Evolutionary conservation across 1,284 basidiomycete genomes (phyloP).

Genomic region (Ceratobasidium sp.): DNA sequence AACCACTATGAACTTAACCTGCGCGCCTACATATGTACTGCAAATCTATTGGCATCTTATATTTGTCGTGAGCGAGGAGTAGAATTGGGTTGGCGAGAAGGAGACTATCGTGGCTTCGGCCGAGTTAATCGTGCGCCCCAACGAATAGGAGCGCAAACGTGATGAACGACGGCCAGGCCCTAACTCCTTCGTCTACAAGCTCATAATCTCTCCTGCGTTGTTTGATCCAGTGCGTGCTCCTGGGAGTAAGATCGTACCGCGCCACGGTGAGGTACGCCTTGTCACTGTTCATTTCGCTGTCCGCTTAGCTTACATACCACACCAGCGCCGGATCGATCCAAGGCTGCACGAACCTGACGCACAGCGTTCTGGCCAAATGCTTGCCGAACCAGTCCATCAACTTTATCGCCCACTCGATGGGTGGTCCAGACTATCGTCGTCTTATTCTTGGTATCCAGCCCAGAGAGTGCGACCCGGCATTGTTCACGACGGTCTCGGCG

Average conservation of each 20-base stretch:
- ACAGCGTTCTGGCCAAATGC: constrained; percentile 78
- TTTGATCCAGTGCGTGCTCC: constrained; percentile 83
- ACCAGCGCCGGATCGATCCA: constrained; percentile 90
- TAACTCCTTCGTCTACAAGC: constrained; percentile 69
- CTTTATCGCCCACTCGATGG: constrained; percentile 97
- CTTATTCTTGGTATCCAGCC: constrained; percentile 90
- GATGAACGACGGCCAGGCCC: constrained; percentile 37
- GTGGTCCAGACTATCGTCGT: constrained; percentile 93
- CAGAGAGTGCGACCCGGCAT: constrained; percentile 85
- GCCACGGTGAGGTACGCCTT: constrained; percentile 87
- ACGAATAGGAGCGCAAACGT: background rate
- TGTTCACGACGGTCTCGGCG: constrained; percentile 91
- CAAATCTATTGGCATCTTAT: constrained; percentile 14
- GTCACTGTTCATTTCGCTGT: constrained; percentile 17
- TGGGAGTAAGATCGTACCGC: constrained; percentile 91
- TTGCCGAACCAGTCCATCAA: constrained; percentile 84
- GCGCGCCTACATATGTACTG: background rate
- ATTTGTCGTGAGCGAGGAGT: background rate
- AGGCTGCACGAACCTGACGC: constrained; percentile 83
- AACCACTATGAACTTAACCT: constrained; percentile 16
- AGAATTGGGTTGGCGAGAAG: background rate
- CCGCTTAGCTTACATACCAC: background rate
- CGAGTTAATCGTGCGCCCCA: background rate
- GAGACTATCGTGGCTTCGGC: constrained; percentile 14
- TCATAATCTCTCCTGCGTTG: constrained; percentile 78